Evolutionary conservation across 1,139 yeast species (phyloP), one percentile per base, ranked within the genome.

Genomic region (Yamadazyma triangularis): DNA sequence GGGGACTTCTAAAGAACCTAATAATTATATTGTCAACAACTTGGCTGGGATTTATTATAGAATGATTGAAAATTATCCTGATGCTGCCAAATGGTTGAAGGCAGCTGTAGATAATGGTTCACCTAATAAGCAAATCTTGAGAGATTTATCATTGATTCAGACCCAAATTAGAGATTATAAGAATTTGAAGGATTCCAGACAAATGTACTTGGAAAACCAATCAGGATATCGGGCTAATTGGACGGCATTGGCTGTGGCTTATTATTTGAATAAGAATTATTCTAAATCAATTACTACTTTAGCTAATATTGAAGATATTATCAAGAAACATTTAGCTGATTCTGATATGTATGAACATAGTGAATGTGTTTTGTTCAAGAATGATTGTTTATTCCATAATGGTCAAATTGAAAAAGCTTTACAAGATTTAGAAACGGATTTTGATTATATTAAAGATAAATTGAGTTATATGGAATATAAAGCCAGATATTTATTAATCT

Each of bases 221-320:
- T 82, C 95, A 9, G 95, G 95, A 0, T 82, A 77, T 51, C 74
- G 96, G 42, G 91, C 93, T 43, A 83, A 87, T 50, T 93, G 97
- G 96, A 84, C 95, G 2, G 82, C 84, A 0, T 67, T 85, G 33
- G 96, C 96, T 0, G 70, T 86, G 24, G 95, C 96, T 0, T 87
- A 84, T 49, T 87, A 85, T 53, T 66, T 89, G 50, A 75, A 73
- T 49, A 72, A 74, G 16, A 87, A 89, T 49, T 73, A 68, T 48
- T 63, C 62, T 21, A 75, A 73, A 11, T 93, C 96, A 3, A 79
- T 81, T 36, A 71, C 75, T 33, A 83, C 93, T 3, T 69, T 89
- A 45, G 54, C 73, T 18, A 79, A 83, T 46, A 86, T 86, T 45
- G 95, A 88, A 50, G 77, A 71, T 13, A 64, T 87, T 23, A 77